phyloP scores from a whole-genome alignment of 345 rosid genomes.

The Gossypium australe region DNA sequence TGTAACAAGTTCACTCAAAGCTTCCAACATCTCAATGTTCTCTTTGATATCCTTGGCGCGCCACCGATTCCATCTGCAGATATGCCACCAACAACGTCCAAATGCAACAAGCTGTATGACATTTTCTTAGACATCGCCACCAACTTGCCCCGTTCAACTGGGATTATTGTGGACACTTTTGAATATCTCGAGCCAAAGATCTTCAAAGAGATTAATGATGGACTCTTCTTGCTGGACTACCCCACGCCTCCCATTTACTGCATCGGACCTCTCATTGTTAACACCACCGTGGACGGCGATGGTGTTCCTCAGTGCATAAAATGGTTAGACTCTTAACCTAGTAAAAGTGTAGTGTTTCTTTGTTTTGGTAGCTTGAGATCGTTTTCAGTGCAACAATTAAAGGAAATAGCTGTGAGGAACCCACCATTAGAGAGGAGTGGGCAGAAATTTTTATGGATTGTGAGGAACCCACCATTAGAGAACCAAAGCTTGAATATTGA shows the following conservation, averaged over 20 bases:
- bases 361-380: conserved; percentile 62
- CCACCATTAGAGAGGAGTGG: conserved; percentile 37
- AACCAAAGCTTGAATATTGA: neutral
- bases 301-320: conserved; percentile 22
- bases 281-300: neutral
- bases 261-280: conserved; percentile 27
- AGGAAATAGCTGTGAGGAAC: conserved; percentile 39
- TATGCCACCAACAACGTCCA: conserved; percentile 6
- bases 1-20: neutral
- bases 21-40: neutral
- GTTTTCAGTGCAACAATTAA: conserved; percentile 34
- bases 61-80: conserved; percentile 20
- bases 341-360: conserved; percentile 39
- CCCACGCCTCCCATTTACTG: conserved; percentile 30
- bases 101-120: conserved; percentile 17
- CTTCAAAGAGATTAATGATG: conserved; percentile 22
- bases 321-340: conserved; percentile 52
- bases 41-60: conserved; percentile 22
- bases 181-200: conserved; percentile 26
- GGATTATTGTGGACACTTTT: conserved; percentile 31
- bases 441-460: conserved; percentile 40
- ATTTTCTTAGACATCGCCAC: conserved; percentile 15
- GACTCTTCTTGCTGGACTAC: conserved; percentile 19
- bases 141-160: conserved; percentile 22
- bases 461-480: conserved; percentile 22